Percentiles rank a stretch among this genome's conserved stretches.
phyloP scores from a whole-genome alignment of 495 filamentous ascomycete species.

The Parathielavia hyrcaniae region DNA sequence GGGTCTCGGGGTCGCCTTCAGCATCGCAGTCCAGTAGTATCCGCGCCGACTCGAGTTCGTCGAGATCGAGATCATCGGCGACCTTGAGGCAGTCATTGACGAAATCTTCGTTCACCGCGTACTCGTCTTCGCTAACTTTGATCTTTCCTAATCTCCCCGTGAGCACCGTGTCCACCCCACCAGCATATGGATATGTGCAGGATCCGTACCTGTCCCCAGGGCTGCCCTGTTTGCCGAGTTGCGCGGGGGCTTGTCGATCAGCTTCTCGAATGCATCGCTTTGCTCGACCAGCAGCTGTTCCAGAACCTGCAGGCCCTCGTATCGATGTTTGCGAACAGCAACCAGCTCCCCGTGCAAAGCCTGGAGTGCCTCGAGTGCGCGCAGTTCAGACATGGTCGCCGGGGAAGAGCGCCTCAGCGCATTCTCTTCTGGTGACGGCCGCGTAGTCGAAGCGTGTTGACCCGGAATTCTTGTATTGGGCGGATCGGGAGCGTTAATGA shows the following conservation, averaged over 20 bases:
- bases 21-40: constrained; percentile 64
- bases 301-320: constrained; percentile 58
- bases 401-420: constrained; percentile 16
- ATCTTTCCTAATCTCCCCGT: constrained; percentile 58
- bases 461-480: not conserved
- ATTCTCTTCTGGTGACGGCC: constrained; percentile 13
- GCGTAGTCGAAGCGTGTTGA: not conserved
- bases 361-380: constrained; percentile 61
- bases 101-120: constrained; percentile 80
- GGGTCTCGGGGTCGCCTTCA: constrained; percentile 54
- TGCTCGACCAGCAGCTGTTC: constrained; percentile 61
- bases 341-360: constrained; percentile 73
- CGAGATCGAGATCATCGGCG: constrained; percentile 79
- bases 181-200: not conserved
- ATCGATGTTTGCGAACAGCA: constrained; percentile 54
- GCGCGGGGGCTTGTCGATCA: constrained; percentile 69
- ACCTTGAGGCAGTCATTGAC: constrained; percentile 69
- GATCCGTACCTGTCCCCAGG: constrained; percentile 43
- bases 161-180: constrained; percentile 23
- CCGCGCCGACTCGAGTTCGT: constrained; percentile 76
- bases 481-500: not conserved
- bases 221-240: constrained; percentile 56
- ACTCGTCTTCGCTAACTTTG: constrained; percentile 62
- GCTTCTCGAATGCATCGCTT: constrained; percentile 63
- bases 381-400: constrained; percentile 56